Base-by-base conservation (phyloP, 192 early-diverging fungal species). In the Coemansia umbellata region DNA sequence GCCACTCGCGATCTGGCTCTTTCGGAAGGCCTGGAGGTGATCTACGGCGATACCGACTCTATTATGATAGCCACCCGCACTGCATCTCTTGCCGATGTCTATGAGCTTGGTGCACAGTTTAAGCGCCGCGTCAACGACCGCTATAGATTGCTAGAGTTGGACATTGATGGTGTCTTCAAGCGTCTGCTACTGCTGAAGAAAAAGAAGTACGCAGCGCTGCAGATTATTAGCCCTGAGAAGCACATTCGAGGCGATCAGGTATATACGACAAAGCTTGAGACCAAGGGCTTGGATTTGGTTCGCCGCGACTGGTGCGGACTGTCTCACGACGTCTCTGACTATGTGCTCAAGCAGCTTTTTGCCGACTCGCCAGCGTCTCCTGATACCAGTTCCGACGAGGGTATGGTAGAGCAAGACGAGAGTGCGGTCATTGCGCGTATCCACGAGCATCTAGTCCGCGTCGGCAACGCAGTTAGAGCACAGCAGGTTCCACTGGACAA, bases 1-100 rank as follows among this genome's bases (percentile, higher is more conserved):
- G 84, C 83, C 45, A 99, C 97, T 3, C 90, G 92, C 9, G 80
- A 90, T 28, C 69, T 99, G 18, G 97, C 95, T 0, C 77, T 82
- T 14, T 50, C 80, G 14, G 82, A 88, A 10, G 80, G 85, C 1
- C 78, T 96, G 22, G 90, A 99, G 65, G 95, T 99, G 3, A 95
- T 99, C 64, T 99, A 99, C 77, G 97, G 97, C 50, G 97, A 99
- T 60, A 99, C 97, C 2, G 97, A 99, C 71, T 97, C 94, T 1
- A 92, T 99, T 47, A 98, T 99, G 94, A 90, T 99, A 37, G 79
- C 94, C 59, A 97, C 94, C 3, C 84, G 88, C 56, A 81, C 85
- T 5, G 80, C 62, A 8, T 81, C 89, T 24, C 58, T 97, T 0
- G 60, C 67, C 0, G 73, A 90, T 24, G 95, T 89, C 35, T 82